Evolutionary conservation across 2,329 filamentous ascomycete species (phyloP), one percentile per base, ranked within the genome.

Genomic region (Bisporella sp.): DNA sequence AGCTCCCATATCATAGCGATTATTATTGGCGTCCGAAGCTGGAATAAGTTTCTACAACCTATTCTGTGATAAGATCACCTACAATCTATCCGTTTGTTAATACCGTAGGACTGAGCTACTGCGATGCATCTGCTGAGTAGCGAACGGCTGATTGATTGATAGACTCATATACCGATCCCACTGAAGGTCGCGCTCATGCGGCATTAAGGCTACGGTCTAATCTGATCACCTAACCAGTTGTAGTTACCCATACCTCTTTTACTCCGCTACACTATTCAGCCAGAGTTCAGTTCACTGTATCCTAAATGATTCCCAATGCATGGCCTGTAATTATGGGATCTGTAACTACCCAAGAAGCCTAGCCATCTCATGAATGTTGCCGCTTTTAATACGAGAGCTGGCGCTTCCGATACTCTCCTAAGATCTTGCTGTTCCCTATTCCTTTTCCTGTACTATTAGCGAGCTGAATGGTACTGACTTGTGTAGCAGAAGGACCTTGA

Each of bases 281-380:
- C 46, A 42, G 46, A 46, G 33, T 49, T 43, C 45, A 46, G 46
- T 52, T 52, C 43, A 43, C 42, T 49, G 31, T 49, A 52, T 46
- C 42, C 46, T 48, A 49, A 46, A 49, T 52, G 46, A 29, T 49
- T 52, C 50, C 45, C 46, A 45, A 40, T 52, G 42, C 41, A 48
- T 48, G 41, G 41, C 46, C 45, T 48, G 41, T 48, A 33, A 48
- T 48, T 52, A 48, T 11, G 45, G 29, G 41, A n/a, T 45, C 41
- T 48, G 41, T 52, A 52, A 52, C 49, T 52, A 46, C 46, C 44
- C 51, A 53, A 53, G 44, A 47, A 53, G 51, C 47, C 47, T 45
- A n/a, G 51, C 51, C 30, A 48, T 50, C 44, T 49, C 32, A 48
- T 52, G 21, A 52, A 49, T 46, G 49, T 49, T 47, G 43, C 52